These are phyloP conservation scores for Albifimbria verrucaria DNA, from an alignment of 2,329 filamentous ascomycete species.

Conservation along the genomic window DNA sequence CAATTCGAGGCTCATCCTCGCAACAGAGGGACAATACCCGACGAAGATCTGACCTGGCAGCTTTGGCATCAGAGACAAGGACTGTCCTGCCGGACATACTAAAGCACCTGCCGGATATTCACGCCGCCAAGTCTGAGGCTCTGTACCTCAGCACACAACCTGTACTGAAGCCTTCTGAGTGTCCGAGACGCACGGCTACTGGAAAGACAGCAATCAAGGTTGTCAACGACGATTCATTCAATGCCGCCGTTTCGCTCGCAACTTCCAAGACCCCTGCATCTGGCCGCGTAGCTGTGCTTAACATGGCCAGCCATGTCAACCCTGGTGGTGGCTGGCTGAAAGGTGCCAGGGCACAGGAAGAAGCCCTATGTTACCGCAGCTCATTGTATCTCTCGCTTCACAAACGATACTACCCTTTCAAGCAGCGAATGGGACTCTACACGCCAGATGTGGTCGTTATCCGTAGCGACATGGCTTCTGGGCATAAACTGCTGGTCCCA, in stretches of 20 bases:
- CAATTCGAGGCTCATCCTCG: background rate
- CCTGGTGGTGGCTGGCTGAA: constrained; percentile 63
- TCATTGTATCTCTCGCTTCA: constrained; percentile 48
- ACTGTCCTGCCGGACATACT: constrained; percentile 44
- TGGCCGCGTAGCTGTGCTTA: constrained; percentile 55
- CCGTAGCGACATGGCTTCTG: constrained; percentile 42
- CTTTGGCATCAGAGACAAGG: constrained; percentile 44
- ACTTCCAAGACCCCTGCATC: constrained; percentile 17
- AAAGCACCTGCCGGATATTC: constrained; percentile 35
- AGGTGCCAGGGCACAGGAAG: constrained; percentile 65
- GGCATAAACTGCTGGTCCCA: constrained; percentile 42
- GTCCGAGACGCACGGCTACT: constrained; percentile 35
- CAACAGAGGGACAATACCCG: constrained; percentile 14
- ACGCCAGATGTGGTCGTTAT: constrained; percentile 59
- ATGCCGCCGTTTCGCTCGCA: constrained; percentile 46
- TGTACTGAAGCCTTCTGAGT: constrained; percentile 35
- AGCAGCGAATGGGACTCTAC: constrained; percentile 51
- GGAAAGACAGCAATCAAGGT: constrained; percentile 40
- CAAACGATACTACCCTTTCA: constrained; percentile 50
- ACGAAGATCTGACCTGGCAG: constrained; percentile 29
- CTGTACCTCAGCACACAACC: constrained; percentile 33
- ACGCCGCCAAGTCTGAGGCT: constrained; percentile 33
- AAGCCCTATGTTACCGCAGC: constrained; percentile 64
- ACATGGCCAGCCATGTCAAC: constrained; percentile 57
- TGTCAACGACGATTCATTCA: constrained; percentile 54